These are phyloP conservation scores for Kalmusia sp. DNA, from an alignment of 2,329 filamentous ascomycete genomes.

Conservation along the genomic window DNA sequence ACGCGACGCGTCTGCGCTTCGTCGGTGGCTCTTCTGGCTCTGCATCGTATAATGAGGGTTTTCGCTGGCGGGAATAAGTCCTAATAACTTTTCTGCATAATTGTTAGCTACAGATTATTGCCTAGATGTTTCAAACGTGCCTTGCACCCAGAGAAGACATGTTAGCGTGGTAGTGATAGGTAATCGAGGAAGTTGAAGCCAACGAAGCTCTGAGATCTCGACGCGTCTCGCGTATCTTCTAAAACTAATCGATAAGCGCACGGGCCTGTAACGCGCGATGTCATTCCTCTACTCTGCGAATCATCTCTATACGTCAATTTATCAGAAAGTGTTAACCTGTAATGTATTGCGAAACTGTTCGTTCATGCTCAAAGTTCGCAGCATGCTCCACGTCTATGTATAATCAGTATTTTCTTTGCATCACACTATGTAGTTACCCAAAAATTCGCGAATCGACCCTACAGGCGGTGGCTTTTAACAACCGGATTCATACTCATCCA, in stretches of 20 bases:
- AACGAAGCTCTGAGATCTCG: constrained; percentile 16
- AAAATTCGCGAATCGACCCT: too few species aligned
- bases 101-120: constrained; percentile 20
- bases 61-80: constrained; percentile 47
- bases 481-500: too few species aligned
- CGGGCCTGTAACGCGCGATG: constrained; percentile 14
- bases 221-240: constrained; percentile 27
- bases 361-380: too few species aligned
- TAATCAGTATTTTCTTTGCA: too few species aligned
- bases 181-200: constrained; percentile 12
- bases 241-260: constrained; percentile 26
- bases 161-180: constrained; percentile 12
- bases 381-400: too few species aligned
- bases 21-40: constrained; percentile 42
- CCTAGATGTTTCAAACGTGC: constrained; percentile 21
- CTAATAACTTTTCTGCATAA: constrained; percentile 33
- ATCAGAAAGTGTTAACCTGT: too few species aligned
- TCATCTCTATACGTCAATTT: too few species aligned
- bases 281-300: too few species aligned
- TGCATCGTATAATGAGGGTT: constrained; percentile 34
- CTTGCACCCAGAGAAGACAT: constrained; percentile 34
- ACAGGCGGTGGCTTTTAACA: too few species aligned
- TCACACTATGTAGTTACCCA: too few species aligned
- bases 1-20: constrained; percentile 47
- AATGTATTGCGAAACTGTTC: too few species aligned